Conservation (phyloP, 2,329 filamentous ascomycete genomes). For the Penicillium italicum region DNA sequence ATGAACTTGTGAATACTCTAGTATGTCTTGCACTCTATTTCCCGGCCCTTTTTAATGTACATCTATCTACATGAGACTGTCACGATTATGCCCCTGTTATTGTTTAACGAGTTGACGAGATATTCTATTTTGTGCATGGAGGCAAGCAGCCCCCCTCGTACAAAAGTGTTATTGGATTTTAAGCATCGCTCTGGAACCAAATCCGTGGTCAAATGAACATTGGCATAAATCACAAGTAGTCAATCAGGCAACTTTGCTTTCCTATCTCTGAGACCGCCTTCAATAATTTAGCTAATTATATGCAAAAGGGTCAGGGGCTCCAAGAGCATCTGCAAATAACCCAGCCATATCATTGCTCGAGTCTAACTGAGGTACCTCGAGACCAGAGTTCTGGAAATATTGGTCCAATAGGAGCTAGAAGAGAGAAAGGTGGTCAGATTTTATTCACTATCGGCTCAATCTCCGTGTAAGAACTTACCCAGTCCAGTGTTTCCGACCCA, state of each 20-base stretch:
- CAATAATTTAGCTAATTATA: not conserved
- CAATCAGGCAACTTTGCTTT: not conserved
- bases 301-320: not conserved
- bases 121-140: not conserved
- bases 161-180: not conserved
- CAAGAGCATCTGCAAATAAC: not conserved
- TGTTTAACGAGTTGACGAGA: not conserved
- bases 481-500: slow-evolving; percentile 18
- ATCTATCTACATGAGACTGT: not conserved
- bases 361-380: not conserved
- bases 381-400: slow-evolving; percentile 8
- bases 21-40: not conserved
- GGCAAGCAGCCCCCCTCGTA: not conserved
- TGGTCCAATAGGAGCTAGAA: slow-evolving; percentile 6
- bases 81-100: not conserved
- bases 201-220: not conserved
- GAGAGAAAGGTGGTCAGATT: not conserved
- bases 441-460: no score
- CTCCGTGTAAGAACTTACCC: slow-evolving; percentile 7
- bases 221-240: not conserved
- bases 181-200: not conserved
- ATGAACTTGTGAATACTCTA: not conserved
- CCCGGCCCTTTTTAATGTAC: not conserved
- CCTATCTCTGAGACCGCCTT: not conserved
- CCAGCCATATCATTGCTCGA: not conserved